phyloP scores from a whole-genome alignment of 2,329 filamentous ascomycete species.

The Talaromyces sp. region DNA sequence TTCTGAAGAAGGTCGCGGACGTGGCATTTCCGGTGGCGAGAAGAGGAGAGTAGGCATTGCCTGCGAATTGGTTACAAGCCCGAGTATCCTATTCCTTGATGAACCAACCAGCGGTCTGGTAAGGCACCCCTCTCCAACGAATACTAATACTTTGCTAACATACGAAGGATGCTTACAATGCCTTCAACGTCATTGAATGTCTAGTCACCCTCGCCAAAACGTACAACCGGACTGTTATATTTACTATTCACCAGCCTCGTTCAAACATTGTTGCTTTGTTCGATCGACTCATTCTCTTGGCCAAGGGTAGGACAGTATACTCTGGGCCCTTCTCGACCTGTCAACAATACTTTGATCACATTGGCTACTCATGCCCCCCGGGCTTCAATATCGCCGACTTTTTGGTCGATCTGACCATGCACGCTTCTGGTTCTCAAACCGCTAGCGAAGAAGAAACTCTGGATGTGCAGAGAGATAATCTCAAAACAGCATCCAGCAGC shows the following conservation, averaged over 20 bases:
- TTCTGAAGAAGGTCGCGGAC: slow-evolving; percentile 88
- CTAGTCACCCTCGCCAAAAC: slow-evolving; percentile 90
- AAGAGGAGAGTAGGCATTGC: slow-evolving; percentile 95
- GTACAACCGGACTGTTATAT: slow-evolving; percentile 94
- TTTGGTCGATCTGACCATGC: slow-evolving; percentile 95
- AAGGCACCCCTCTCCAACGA: slow-evolving; percentile 11
- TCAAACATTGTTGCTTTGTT: slow-evolving; percentile 98
- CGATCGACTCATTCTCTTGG: slow-evolving; percentile 85
- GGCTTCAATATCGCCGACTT: slow-evolving; percentile 99
- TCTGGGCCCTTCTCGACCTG: slow-evolving; percentile 86
- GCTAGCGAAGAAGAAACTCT: slow-evolving; percentile 56
- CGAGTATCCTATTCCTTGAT: slow-evolving; percentile 93
- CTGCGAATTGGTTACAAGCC: slow-evolving; percentile 94
- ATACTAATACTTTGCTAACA: slow-evolving; percentile 10
- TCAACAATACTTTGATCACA: slow-evolving; percentile 84
- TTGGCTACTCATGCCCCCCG: slow-evolving; percentile 88
- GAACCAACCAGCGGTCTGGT: slow-evolving; percentile 88
- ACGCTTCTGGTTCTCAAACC: slow-evolving; percentile 62
- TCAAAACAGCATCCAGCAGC: slow-evolving; percentile 76
- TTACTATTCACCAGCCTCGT: slow-evolving; percentile 96
- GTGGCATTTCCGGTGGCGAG: slow-evolving; percentile 94
- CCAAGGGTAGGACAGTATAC: slow-evolving; percentile 84
- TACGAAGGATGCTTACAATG: slow-evolving; percentile 79
- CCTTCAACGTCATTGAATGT: slow-evolving; percentile 96
- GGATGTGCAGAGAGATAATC: slow-evolving; percentile 56